Conservation (phyloP, 345 rosid genomes). For the Linum trigynum region DNA sequence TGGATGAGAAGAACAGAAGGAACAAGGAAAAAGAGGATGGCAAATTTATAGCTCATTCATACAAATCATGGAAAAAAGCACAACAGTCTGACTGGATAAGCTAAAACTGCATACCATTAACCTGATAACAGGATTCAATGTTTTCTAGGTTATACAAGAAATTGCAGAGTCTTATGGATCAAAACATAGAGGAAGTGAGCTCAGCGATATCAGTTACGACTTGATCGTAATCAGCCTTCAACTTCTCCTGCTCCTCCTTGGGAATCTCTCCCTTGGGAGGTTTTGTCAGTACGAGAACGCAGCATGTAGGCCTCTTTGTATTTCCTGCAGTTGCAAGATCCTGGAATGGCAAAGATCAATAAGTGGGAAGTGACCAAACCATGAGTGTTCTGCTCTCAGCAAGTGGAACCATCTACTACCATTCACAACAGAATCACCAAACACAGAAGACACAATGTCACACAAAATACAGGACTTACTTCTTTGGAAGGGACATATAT, state of each 20-base stretch:
- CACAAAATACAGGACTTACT: slow-evolving; percentile 28
- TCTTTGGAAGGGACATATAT: slow-evolving; percentile 84
- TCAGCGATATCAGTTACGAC: slow-evolving; percentile 57
- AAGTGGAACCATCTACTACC: background rate
- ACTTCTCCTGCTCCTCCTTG: slow-evolving; percentile 54
- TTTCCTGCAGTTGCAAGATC: slow-evolving; percentile 92
- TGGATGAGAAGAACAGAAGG: too few species aligned
- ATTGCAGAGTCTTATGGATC: background rate
- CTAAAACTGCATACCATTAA: too few species aligned
- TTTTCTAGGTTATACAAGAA: background rate
- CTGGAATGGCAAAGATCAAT: slow-evolving; percentile 26
- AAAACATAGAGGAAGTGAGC: slow-evolving; percentile 43
- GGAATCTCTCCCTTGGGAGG: slow-evolving; percentile 68
- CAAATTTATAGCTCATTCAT: too few species aligned
- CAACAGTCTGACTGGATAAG: too few species aligned
- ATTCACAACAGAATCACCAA: too few species aligned
- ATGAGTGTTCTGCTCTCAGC: background rate
- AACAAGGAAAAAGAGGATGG: too few species aligned
- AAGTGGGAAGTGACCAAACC: background rate
- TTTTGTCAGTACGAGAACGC: slow-evolving; percentile 72
- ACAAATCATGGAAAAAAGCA: too few species aligned
- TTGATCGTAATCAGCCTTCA: slow-evolving; percentile 52
- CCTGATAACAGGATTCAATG: too few species aligned
- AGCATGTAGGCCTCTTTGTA: slow-evolving; percentile 93
- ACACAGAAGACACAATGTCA: background rate